Base-by-base conservation (phyloP, 2,329 filamentous ascomycete species). In the Lasiodiplodia gonubiensis region DNA sequence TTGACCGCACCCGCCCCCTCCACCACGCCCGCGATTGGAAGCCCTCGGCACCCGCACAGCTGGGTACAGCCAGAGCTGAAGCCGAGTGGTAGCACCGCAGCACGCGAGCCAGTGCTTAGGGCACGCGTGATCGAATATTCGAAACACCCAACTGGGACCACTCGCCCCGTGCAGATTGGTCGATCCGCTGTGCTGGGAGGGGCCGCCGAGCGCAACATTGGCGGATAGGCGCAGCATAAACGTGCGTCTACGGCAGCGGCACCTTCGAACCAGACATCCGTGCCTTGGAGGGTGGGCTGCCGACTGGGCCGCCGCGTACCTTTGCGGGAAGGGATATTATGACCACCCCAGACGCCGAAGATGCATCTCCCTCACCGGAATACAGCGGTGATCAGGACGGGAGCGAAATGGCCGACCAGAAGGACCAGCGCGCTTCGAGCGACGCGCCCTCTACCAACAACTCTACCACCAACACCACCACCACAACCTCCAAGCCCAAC, bases 281-380 rank as follows among this genome's bases (percentile, higher is more conserved):
- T 77, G 76, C 76, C 73, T 69, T 68, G 69, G 70, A 67, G 64
- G 69, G 69, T 65, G 60, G 63, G 60, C 51, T 53, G 52, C 64
- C 64, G 64, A 65, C 53, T 66, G 53, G 51, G 53, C 51, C 39
- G 53, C 67, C 67, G 25, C 46, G 51, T 68, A 64, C 66, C 66
- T 67, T 67, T 67, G 66, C 57, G 59, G 72, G 73, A 73, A 73
- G 75, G 72, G 71, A 79, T 82, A 83, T 80, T 78, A 84, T 83
- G 82, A 77, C 78, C 71, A 76, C 81, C 79, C 79, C 82, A 74
- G 81, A 80, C 77, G 79, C 75, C 72, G 75, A 82, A 74, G 80
- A 82, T 76, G 81, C 76, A 66, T 82, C 80, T 74, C 79, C 78
- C 72, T 83, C 81, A 74, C 80, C 81, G 72, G 80, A 82, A 67